Conservation (phyloP, 768 basidiomycete species). For the Scleroderma bovista region DNA sequence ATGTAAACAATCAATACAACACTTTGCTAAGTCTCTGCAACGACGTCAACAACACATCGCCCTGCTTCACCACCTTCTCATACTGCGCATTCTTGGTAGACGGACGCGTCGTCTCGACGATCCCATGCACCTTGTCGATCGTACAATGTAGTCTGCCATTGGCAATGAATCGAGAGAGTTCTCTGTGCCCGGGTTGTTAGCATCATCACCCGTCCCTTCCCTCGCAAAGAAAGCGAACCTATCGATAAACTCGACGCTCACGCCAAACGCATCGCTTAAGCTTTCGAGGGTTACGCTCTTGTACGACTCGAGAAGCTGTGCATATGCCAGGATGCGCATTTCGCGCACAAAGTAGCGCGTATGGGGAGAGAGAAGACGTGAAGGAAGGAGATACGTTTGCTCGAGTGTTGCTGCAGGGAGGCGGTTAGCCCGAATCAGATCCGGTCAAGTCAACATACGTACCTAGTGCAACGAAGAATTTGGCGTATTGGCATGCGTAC, state of each 20-base stretch:
- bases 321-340: slow-evolving; percentile 92
- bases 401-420: slow-evolving; percentile 70
- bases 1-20: slow-evolving; percentile 40
- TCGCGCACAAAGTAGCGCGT: slow-evolving; percentile 89
- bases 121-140: slow-evolving; percentile 92
- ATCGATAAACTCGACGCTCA: slow-evolving; percentile 83
- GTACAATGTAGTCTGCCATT: slow-evolving; percentile 77
- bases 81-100: slow-evolving; percentile 80
- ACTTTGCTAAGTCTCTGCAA: slow-evolving; percentile 89
- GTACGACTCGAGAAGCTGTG: slow-evolving; percentile 89
- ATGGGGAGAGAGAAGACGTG: slow-evolving; percentile 80
- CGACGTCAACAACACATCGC: slow-evolving; percentile 82
- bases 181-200: slow-evolving; percentile 39
- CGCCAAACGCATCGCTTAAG: slow-evolving; percentile 83
- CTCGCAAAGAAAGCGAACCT: slow-evolving; percentile 41
- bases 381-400: slow-evolving; percentile 81
- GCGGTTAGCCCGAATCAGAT: no score
- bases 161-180: slow-evolving; percentile 89
- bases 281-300: slow-evolving; percentile 84
- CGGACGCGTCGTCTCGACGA: slow-evolving; percentile 86
- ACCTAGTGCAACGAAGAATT: slow-evolving; percentile 91
- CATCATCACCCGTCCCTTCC: neutral
- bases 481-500: slow-evolving; percentile 91
- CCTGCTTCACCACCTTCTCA: slow-evolving; percentile 89
- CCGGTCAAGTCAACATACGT: slow-evolving; percentile 20